A percentile compares a stretch with the other conserved stretches of the same genome.
phyloP scores from a whole-genome alignment of 2,329 filamentous ascomycete species.

The Ceratocystis smalleyi region DNA sequence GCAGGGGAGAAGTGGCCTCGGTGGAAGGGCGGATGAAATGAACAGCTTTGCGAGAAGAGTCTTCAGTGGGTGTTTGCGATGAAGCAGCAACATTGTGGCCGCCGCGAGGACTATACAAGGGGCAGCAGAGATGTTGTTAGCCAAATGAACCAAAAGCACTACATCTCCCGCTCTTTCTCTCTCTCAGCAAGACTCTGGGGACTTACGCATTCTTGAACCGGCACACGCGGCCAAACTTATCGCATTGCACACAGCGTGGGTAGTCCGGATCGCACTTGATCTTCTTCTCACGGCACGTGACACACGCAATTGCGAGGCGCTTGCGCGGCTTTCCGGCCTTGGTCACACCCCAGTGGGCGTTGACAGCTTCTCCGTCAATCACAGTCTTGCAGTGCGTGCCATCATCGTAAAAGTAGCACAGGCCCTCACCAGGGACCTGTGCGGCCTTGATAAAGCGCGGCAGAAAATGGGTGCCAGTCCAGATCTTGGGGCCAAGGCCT shows the following conservation, averaged over 20 bases:
- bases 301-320: slow-evolving; percentile 76
- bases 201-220: slow-evolving; percentile 75
- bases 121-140: background rate
- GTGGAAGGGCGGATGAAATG: slow-evolving; percentile 1
- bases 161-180: too few relatives aligned
- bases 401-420: slow-evolving; percentile 78
- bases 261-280: slow-evolving; percentile 89
- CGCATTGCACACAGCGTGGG: slow-evolving; percentile 77
- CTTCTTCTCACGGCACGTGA: slow-evolving; percentile 91
- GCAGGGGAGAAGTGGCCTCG: background rate
- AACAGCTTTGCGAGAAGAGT: background rate
- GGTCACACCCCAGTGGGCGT: slow-evolving; percentile 84
- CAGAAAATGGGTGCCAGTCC: slow-evolving; percentile 51
- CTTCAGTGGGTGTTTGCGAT: slow-evolving; percentile 29
- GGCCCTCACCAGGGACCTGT: slow-evolving; percentile 60
- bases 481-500: slow-evolving; percentile 50
- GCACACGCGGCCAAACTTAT: slow-evolving; percentile 77
- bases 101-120: slow-evolving; percentile 34
- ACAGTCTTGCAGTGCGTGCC: slow-evolving; percentile 66
- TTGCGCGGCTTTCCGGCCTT: slow-evolving; percentile 91
- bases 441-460: slow-evolving; percentile 48
- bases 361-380: slow-evolving; percentile 75
- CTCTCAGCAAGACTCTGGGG: background rate
- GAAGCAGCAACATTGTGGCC: slow-evolving; percentile 43
- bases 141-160: too few relatives aligned